These are phyloP conservation scores for Chaetomium sp. DNA, from an alignment of 2,329 filamentous ascomycete species.

Conservation along the genomic window DNA sequence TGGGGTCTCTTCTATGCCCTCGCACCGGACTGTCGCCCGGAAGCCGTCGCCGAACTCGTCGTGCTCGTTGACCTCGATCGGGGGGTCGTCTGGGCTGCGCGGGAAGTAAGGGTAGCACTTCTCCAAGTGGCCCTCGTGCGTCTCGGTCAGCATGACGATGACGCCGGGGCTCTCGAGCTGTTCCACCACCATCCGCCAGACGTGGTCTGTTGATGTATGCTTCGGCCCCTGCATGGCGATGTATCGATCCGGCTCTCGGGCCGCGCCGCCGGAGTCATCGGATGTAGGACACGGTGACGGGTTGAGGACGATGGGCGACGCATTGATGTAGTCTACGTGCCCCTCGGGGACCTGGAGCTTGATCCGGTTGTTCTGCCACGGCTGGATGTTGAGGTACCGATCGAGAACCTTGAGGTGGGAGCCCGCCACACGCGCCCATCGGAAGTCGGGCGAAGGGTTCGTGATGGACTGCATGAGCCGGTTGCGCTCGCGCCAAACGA, in stretches of 20 bases:
- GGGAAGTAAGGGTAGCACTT: conserved; percentile 94
- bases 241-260: conserved; percentile 58
- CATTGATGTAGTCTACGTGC: conserved; percentile 79
- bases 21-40: conserved; percentile 68
- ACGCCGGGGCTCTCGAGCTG: conserved; percentile 73
- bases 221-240: conserved; percentile 96
- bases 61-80: conserved; percentile 61
- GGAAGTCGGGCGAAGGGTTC: conserved; percentile 44
- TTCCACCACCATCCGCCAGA: conserved; percentile 95
- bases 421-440: conserved; percentile 56
- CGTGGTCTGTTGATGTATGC: conserved; percentile 70
- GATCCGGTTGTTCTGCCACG: conserved; percentile 84
- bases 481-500: conserved; percentile 56
- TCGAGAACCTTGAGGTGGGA: conserved; percentile 66
- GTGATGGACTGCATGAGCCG: conserved; percentile 47
- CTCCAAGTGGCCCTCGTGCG: conserved; percentile 72
- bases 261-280: conserved; percentile 29
- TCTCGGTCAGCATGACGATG: conserved; percentile 93
- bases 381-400: conserved; percentile 86
- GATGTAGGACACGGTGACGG: conserved; percentile 44
- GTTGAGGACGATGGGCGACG: conserved; percentile 66
- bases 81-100: conserved; percentile 52
- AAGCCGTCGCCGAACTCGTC: conserved; percentile 69
- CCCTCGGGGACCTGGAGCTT: conserved; percentile 75
- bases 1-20: conserved; percentile 59